A percentile compares a stretch with the other conserved stretches of the same genome.
Evolutionary conservation across 2,329 filamentous ascomycete genomes (phyloP).

Genomic region (Fusarium tjaetaba): DNA sequence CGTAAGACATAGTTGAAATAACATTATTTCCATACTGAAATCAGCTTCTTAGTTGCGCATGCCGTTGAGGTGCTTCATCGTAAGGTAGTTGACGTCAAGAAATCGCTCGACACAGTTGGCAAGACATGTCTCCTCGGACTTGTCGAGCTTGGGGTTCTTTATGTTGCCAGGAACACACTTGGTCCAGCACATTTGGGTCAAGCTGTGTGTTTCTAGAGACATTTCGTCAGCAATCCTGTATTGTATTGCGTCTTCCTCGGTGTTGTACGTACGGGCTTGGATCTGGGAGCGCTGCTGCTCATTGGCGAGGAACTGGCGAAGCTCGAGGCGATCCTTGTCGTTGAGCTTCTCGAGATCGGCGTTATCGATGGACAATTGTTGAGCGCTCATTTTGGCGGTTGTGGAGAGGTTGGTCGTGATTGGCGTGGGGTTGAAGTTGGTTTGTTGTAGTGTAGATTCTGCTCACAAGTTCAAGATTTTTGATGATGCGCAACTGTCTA

Average conservation of each 20-base stretch:
- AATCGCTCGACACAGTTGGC: slow-evolving; percentile 94
- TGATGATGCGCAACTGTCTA: slow-evolving; percentile 24
- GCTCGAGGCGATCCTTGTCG: slow-evolving; percentile 84
- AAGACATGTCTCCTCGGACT: slow-evolving; percentile 82
- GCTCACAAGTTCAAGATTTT: slow-evolving; percentile 33
- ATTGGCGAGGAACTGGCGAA: slow-evolving; percentile 85
- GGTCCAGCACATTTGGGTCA: slow-evolving; percentile 86
- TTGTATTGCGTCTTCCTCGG: neutral
- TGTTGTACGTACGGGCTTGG: slow-evolving; percentile 63
- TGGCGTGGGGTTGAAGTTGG: neutral
- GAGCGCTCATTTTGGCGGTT: slow-evolving; percentile 48
- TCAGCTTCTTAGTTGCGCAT: slow-evolving; percentile 51
- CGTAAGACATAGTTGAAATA: slow-evolving; percentile 4
- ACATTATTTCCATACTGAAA: neutral
- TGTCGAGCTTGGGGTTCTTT: slow-evolving; percentile 76
- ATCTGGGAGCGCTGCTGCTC: slow-evolving; percentile 85
- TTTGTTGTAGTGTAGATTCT: slow-evolving; percentile 19
- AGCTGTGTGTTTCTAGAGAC: slow-evolving; percentile 60
- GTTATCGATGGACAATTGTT: slow-evolving; percentile 55
- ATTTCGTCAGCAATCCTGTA: slow-evolving; percentile 5
- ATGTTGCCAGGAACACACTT: slow-evolving; percentile 87
- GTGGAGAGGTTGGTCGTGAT: neutral
- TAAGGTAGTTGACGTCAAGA: slow-evolving; percentile 85
- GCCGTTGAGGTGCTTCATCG: slow-evolving; percentile 84
- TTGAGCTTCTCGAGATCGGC: slow-evolving; percentile 79